Evolutionary conservation across 208 protist genomes (phyloP).

Genomic region (Trichomonas vaginalis): DNA sequence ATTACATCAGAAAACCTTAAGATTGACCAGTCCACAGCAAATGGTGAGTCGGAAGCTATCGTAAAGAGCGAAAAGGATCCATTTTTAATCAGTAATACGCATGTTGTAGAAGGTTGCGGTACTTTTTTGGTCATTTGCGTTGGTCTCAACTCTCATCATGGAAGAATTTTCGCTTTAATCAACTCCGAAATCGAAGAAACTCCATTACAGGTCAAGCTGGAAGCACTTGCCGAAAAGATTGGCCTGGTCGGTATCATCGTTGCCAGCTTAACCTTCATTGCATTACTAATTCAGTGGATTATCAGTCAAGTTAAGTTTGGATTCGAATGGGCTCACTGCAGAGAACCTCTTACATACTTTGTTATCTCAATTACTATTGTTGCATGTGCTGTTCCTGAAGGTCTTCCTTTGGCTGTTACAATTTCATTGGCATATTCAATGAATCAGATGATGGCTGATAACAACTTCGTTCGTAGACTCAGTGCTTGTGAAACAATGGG

Average conservation of each 20-base stretch:
- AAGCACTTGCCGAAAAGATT: background rate
- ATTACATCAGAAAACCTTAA: background rate
- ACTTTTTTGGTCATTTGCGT: background rate
- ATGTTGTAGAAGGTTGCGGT: background rate
- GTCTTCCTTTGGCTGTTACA: background rate
- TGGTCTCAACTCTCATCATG: background rate
- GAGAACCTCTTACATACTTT: background rate
- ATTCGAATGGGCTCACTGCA: constrained; percentile 17
- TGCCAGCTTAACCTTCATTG: constrained; percentile 18
- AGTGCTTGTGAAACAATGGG: constrained; percentile 54
- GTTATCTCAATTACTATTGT: constrained; percentile 8
- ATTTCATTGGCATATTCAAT: constrained; percentile 8
- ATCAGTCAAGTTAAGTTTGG: background rate
- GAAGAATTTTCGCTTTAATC: background rate
- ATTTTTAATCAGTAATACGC: background rate
- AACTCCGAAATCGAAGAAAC: constrained; percentile 9
- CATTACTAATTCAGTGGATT: background rate
- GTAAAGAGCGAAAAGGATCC: background rate
- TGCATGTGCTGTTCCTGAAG: constrained; percentile 2
- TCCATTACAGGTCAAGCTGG: constrained; percentile 21
- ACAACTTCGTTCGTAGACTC: background rate
- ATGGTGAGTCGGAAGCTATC: background rate
- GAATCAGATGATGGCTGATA: constrained; percentile 6
- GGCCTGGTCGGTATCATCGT: constrained; percentile 19
- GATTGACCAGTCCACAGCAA: background rate